Evolutionary conservation across 2,329 filamentous ascomycete species (phyloP), one percentile per base, ranked within the genome.

Genomic region (Colletotrichum sp.): DNA sequence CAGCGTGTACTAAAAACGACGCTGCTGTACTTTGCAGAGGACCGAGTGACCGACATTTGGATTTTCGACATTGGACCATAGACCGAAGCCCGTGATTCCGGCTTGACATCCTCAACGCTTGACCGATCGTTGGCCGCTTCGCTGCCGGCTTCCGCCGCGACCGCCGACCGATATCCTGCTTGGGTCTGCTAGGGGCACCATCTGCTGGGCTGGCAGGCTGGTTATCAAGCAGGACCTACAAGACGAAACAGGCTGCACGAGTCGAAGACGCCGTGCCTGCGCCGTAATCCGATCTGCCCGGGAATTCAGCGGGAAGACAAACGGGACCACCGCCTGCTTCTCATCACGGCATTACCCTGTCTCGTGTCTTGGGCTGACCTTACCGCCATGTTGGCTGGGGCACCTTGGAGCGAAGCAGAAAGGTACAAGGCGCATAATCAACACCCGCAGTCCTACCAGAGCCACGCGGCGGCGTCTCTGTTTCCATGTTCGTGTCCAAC

Each of bases 191-290:
- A 44, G n/a, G 44, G 44, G 1, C 44, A 0, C n/a, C 44, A 52
- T 52, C 12, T 52, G 44, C 44, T 52, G 10, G 10, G 44, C 10
- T 13, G 44, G 44, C 5, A 13, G 44, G 44, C 26, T 32, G 36
- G 8, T n/a, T 28, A 30, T 24, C 26, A 12, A 57, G 44, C 18
- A 44, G 26, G 30, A 24, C 60, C 72, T 64, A 24, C n/a, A 10
- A 49, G 32, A 67, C 55, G 55, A 72, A 68, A 75, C 62, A 71
- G 55, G 21, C 68, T 63, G 28, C 68, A 67, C 72, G 30, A 75
- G 52, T 75, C 68, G 52, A 75, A 62, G 24, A 55, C 34, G 34
- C 62, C 32, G 34, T 64, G n/a, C 59, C 60, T 32, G 39, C 32
- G 34, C 62, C 15, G 62, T 34, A 44, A 39, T 67, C 64, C 68